Conservation (phyloP, 2,329 filamentous ascomycete species). For the Pestalotiopsis sp. region DNA sequence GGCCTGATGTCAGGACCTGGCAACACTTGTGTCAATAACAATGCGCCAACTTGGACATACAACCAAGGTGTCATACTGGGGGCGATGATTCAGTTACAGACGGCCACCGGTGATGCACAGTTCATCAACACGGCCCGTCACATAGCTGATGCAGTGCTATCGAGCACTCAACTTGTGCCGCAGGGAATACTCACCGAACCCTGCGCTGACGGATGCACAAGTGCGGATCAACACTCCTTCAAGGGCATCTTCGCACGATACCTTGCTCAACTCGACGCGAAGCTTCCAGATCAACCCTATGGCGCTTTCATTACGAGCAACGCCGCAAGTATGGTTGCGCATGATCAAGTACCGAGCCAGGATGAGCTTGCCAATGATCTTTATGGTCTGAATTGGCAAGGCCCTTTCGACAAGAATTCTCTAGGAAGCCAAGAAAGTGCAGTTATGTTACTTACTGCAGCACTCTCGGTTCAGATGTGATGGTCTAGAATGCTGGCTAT, state of each 20-base stretch:
- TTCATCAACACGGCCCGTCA: conserved; percentile 24
- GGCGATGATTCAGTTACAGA: conserved; percentile 56
- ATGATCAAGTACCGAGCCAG: conserved; percentile 43
- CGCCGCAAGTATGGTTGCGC: conserved; percentile 55
- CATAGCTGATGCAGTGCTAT: conserved; percentile 32
- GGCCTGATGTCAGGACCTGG: conserved; percentile 37
- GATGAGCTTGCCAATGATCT: conserved; percentile 17
- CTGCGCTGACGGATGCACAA: conserved; percentile 32
- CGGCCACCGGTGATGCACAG: conserved; percentile 33
- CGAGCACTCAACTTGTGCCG: conserved; percentile 37
- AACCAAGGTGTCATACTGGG: conserved; percentile 63
- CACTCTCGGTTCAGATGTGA: conserved; percentile 23
- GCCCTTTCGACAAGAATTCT: conserved; percentile 44
- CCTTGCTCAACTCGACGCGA: conserved; percentile 51
- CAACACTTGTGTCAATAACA: conserved; percentile 31
- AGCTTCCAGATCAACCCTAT: conserved; percentile 45
- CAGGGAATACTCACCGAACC: conserved; percentile 46
- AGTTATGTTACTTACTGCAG: conserved; percentile 58
- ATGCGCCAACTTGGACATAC: conserved; percentile 46
- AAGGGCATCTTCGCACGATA: conserved; percentile 66
- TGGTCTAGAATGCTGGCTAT: background rate
- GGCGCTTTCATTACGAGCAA: conserved; percentile 49
- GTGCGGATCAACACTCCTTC: conserved; percentile 52
- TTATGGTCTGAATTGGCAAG: conserved; percentile 57
- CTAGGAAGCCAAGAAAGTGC: conserved; percentile 57